Evolutionary conservation across 139 green algal genomes (phyloP).

Genomic region (Micractinium sp.): DNA sequence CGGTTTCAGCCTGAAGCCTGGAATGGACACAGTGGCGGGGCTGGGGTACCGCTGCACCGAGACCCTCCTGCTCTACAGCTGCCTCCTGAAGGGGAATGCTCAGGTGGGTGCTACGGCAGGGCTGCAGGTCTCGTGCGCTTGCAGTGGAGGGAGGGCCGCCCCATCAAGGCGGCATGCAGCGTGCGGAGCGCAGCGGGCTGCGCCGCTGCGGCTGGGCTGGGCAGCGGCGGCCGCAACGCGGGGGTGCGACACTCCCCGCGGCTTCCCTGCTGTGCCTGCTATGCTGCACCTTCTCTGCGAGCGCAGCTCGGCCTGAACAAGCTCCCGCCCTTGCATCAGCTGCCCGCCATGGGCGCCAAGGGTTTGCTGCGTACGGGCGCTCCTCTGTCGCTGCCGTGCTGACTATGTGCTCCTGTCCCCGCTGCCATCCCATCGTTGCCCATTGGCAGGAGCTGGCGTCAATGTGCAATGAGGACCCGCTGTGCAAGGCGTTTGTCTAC

Average conservation of each 20-base stretch:
- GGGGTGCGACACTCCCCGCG: too few species aligned
- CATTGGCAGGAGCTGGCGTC: slow-evolving; percentile 21
- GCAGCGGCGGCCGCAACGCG: too few species aligned
- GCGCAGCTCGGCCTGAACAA: too few species aligned
- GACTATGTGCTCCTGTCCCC: background rate
- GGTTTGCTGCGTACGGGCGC: background rate
- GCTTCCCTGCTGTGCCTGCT: background rate
- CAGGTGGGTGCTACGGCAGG: slow-evolving; percentile 16
- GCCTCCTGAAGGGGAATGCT: slow-evolving; percentile 18
- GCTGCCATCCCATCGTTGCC: background rate
- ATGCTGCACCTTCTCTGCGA: background rate
- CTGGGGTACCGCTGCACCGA: slow-evolving; percentile 31
- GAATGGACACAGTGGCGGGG: slow-evolving; percentile 18
- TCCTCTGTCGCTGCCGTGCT: background rate
- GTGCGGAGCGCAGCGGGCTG: background rate
- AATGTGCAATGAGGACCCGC: slow-evolving; percentile 19
- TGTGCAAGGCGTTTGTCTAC: slow-evolving; percentile 45
- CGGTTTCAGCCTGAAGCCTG: background rate
- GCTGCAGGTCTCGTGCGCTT: background rate
- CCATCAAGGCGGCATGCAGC: background rate
- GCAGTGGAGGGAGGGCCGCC: background rate
- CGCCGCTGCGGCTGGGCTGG: background rate
- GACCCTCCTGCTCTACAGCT: slow-evolving; percentile 9
- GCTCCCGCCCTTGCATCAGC: too few species aligned
- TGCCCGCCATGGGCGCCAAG: too few species aligned